These are phyloP conservation scores for Conidiobolus incongruus DNA, from an alignment of 371 early-diverging fungal genomes.

Conservation along the genomic window DNA sequence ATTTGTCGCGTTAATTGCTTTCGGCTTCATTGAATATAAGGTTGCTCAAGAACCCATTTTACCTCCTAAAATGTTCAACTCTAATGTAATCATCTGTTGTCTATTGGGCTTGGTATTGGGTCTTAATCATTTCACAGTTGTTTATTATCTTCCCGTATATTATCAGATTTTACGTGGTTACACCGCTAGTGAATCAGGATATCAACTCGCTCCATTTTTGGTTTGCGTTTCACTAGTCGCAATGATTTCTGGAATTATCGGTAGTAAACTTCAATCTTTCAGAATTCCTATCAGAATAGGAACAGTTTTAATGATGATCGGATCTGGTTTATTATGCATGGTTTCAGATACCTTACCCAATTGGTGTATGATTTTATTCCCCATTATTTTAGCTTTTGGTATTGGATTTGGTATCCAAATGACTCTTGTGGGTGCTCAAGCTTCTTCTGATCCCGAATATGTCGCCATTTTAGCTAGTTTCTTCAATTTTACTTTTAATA, in stretches of 20 bases:
- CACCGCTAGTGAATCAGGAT: too few species aligned
- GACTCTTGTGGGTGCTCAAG: slow-evolving; percentile 21
- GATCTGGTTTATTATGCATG: slow-evolving; percentile 10
- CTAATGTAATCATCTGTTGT: too few species aligned
- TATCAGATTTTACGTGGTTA: too few species aligned
- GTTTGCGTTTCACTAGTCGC: too few species aligned
- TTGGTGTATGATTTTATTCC: not conserved
- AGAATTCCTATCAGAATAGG: slow-evolving; percentile 19
- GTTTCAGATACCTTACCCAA: not conserved
- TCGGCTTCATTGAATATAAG: slow-evolving; percentile 20
- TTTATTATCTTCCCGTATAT: too few species aligned
- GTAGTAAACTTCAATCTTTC: too few species aligned
- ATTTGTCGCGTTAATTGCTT: slow-evolving; percentile 12
- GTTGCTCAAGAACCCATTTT: slow-evolving; percentile 26
- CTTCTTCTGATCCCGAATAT: slow-evolving; percentile 12
- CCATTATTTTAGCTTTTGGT: slow-evolving; percentile 20
- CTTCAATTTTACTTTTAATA: slow-evolving; percentile 29
- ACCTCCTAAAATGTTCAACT: slow-evolving; percentile 21
- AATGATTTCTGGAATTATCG: too few species aligned
- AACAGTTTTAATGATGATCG: slow-evolving; percentile 12
- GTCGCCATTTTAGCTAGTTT: slow-evolving; percentile 32
- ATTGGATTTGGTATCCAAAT: slow-evolving; percentile 35
- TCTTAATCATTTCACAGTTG: too few species aligned
- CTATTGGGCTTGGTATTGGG: too few species aligned
- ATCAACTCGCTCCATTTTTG: too few species aligned